Percentiles rank a stretch among this genome's conserved stretches.
Evolutionary conservation across 441 rosid species (phyloP).

Genomic region (Rhodomyrtus psidioides): DNA sequence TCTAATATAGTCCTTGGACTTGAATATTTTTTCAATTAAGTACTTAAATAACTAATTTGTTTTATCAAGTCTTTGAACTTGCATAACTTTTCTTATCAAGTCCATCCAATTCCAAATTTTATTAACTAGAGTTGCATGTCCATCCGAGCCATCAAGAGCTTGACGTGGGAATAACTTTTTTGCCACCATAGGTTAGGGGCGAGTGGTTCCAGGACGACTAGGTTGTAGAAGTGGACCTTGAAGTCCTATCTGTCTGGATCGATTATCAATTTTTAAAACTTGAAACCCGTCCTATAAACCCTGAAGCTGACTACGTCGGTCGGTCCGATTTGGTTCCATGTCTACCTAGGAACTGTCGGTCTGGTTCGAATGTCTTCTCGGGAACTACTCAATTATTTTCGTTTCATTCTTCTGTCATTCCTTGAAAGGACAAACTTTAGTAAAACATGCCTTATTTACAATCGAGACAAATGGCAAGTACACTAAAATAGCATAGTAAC

Average conservation of each 20-base stretch:
- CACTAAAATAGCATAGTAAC: background rate
- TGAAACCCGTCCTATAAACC: background rate
- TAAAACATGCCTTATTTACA: background rate
- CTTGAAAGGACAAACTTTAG: background rate
- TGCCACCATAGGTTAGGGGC: background rate
- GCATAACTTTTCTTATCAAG: background rate
- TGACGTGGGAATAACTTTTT: background rate
- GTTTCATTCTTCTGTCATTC: background rate
- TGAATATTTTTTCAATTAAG: too few species aligned
- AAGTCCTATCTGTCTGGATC: background rate
- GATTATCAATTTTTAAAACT: background rate
- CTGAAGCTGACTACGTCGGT: accelerated
- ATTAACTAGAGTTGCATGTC: background rate
- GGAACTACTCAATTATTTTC: too few species aligned
- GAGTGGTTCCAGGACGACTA: background rate
- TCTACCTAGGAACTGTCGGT: too few species aligned
- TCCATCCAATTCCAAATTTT: background rate
- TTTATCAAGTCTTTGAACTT: background rate
- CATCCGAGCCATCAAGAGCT: background rate
- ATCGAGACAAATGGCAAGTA: background rate
- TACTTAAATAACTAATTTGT: background rate
- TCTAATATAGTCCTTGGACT: too few species aligned
- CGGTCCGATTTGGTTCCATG: too few species aligned
- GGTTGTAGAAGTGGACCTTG: background rate
- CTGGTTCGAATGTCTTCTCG: too few species aligned